Percentiles rank a stretch among this genome's conserved stretches.
These are phyloP conservation scores for Phytophthora cryptogea DNA, from an alignment of 352 stramenopile genomes.

Conservation along the genomic window DNA sequence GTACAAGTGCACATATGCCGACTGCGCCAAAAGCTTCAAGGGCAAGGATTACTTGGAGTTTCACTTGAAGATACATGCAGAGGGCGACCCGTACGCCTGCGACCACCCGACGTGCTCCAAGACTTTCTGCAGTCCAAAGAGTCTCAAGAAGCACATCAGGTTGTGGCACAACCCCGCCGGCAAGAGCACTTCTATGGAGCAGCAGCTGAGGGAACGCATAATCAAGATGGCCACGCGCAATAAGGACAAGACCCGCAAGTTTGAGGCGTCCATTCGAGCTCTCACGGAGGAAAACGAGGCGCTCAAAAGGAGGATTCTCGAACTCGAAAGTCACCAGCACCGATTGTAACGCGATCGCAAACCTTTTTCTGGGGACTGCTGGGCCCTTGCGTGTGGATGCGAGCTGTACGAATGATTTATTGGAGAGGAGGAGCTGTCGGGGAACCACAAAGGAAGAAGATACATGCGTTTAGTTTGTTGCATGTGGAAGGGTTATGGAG, in stretches of 20 bases:
- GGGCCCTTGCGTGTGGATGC: constrained; percentile 17
- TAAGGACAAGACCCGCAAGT: constrained; percentile 85
- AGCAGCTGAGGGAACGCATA: constrained; percentile 82
- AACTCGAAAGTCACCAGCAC: constrained; percentile 50
- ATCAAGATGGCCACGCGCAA: constrained; percentile 86
- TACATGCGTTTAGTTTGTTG: constrained; percentile 22
- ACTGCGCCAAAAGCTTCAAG: constrained; percentile 90
- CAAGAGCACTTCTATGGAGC: constrained; percentile 87
- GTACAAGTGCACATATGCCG: constrained; percentile 85
- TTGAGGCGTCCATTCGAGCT: constrained; percentile 74
- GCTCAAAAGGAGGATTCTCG: constrained; percentile 66
- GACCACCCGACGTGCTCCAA: constrained; percentile 83
- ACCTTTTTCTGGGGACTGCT: constrained; percentile 1
- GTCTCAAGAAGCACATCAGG: constrained; percentile 83
- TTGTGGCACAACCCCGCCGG: constrained; percentile 82
- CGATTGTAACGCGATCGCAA: constrained; percentile 16
- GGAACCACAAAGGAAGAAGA: constrained; percentile 6
- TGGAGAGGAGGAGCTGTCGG: constrained; percentile 10
- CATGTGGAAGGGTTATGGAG: constrained; percentile 13
- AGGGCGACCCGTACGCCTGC: constrained; percentile 82
- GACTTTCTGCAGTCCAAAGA: constrained; percentile 86
- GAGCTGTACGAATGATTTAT: constrained; percentile 41
- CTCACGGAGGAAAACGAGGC: constrained; percentile 81
- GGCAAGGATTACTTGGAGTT: constrained; percentile 88
- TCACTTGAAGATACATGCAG: constrained; percentile 83